These are phyloP conservation scores for Lavandula angustifolia DNA, from an alignment of 257 asterid genomes.

Conservation along the genomic window DNA sequence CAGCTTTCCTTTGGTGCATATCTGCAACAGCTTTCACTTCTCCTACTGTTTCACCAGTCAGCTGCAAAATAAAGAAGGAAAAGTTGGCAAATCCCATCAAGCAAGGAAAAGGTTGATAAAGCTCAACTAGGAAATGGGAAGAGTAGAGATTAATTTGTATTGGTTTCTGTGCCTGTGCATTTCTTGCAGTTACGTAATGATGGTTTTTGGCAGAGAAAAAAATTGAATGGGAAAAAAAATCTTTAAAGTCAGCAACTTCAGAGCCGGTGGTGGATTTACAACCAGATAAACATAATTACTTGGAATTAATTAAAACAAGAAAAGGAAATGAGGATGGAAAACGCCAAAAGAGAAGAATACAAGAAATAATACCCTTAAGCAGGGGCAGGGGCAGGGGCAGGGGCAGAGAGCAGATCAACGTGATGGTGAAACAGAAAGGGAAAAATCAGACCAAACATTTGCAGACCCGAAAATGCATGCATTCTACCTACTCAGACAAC, in stretches of 20 bases:
- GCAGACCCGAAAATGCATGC: conserved; percentile 37
- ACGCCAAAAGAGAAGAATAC: conserved; percentile 50
- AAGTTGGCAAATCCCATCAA: conserved; percentile 11
- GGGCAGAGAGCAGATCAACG: conserved; percentile 35
- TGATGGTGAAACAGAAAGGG: conserved; percentile 44
- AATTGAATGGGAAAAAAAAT: conserved; percentile 21
- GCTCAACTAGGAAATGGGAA: conserved; percentile 15
- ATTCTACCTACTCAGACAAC: conserved; percentile 35
- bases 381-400: conserved; percentile 17
- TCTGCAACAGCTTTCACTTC: conserved; percentile 99
- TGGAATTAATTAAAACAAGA: not conserved
- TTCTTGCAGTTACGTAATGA: conserved; percentile 62
- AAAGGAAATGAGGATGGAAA: conserved; percentile 33
- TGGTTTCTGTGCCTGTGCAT: conserved; percentile 35
- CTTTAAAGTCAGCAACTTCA: conserved; percentile 33
- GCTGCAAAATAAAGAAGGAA: conserved; percentile 45
- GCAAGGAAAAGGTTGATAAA: conserved; percentile 28
- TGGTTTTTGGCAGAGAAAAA: conserved; percentile 41
- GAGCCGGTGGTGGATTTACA: conserved; percentile 38
- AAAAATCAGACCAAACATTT: conserved; percentile 35
- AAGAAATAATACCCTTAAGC: conserved; percentile 23
- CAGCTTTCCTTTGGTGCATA: conserved; percentile 99
- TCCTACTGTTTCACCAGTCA: conserved; percentile 99
- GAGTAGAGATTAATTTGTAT: conserved; percentile 27
- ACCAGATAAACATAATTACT: conserved; percentile 33